Conservation (phyloP, 768 basidiomycete genomes). For the Phallus indusiatus region DNA sequence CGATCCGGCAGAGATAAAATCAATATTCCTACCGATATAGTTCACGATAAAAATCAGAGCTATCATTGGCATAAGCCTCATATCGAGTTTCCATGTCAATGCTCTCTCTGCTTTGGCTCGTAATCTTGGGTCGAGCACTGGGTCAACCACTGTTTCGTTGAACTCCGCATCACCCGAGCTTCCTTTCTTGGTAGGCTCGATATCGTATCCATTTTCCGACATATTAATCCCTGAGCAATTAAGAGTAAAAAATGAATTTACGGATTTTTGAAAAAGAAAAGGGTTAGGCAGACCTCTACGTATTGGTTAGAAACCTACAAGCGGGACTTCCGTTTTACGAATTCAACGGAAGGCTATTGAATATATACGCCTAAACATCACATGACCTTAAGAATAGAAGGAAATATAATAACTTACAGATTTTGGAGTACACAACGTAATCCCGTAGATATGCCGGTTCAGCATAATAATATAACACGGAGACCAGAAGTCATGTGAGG, state of each 20-base stretch:
- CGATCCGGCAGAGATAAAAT: background rate
- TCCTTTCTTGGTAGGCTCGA: background rate
- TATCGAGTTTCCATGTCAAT: constrained; percentile 49
- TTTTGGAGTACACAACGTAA: background rate
- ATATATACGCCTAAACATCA: background rate
- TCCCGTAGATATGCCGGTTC: background rate
- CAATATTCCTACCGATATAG: constrained; percentile 33
- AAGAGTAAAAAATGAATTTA: background rate
- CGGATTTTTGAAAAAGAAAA: background rate
- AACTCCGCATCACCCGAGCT: background rate
- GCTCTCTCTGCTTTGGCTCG: constrained; percentile 22
- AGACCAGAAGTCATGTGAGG: background rate
- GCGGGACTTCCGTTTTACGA: background rate
- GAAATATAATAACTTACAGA: background rate
- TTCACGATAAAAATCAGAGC: constrained; percentile 57
- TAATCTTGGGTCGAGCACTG: constrained; percentile 7
- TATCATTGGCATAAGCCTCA: constrained; percentile 45
- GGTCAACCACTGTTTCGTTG: background rate
- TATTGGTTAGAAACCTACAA: background rate
- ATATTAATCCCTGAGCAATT: background rate
- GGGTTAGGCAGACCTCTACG: background rate
- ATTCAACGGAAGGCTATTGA: background rate
- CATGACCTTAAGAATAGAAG: background rate
- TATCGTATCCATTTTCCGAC: background rate
- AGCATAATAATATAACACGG: background rate